Conservation (phyloP, 306 rosid species). For the Spatholobus suberectus region DNA sequence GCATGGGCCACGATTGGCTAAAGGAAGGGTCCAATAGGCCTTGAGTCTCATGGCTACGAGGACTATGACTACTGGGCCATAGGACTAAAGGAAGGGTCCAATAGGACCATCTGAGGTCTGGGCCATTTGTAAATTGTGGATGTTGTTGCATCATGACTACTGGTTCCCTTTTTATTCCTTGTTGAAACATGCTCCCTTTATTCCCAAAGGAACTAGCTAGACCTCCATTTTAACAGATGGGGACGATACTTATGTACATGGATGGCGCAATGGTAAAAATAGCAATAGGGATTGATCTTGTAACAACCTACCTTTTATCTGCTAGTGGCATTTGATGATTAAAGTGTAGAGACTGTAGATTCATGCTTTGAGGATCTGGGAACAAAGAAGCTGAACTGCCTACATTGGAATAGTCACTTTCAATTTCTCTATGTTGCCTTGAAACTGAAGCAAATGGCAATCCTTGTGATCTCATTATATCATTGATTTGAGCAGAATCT, state of each 20-base stretch:
- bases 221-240: neutral
- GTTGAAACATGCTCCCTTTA: slow-evolving; percentile 32
- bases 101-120: too few relatives aligned
- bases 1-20: too few relatives aligned
- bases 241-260: slow-evolving; percentile 45
- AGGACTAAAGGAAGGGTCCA: too few relatives aligned
- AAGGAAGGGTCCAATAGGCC: too few relatives aligned
- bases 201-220: too few relatives aligned
- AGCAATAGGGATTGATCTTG: slow-evolving; percentile 52
- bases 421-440: slow-evolving; percentile 58
- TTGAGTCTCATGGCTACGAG: too few relatives aligned
- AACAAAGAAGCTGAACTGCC: slow-evolving; percentile 39
- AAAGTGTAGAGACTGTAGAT: slow-evolving; percentile 43
- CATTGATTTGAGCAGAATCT: slow-evolving; percentile 41
- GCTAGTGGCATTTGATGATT: slow-evolving; percentile 35
- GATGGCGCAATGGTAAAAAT: slow-evolving; percentile 51
- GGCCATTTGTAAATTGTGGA: slow-evolving; percentile 37
- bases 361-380: slow-evolving; percentile 47
- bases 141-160: slow-evolving; percentile 61
- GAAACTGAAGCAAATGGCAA: slow-evolving; percentile 42
- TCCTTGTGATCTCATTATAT: slow-evolving; percentile 45
- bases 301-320: slow-evolving; percentile 62
- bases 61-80: too few relatives aligned
- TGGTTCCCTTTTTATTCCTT: slow-evolving; percentile 57
- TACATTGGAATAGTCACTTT: slow-evolving; percentile 54